Base-by-base conservation (phyloP, 805 yeast genomes). In the Starmera quercuum region DNA sequence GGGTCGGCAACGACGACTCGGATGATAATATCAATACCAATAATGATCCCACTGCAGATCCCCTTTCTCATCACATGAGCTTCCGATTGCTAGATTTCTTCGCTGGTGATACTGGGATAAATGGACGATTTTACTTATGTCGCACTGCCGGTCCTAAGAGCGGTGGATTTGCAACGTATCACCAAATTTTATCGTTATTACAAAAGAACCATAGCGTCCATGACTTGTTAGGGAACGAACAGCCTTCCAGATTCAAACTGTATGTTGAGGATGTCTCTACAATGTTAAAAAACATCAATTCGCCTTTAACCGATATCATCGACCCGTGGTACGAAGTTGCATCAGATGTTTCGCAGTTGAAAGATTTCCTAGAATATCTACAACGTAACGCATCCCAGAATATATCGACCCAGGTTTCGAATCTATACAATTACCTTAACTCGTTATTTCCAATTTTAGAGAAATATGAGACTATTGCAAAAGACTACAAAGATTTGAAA, bases 271-370 rank as follows among this genome's bases (percentile, higher is more conserved):
- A 51, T 35, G 34, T 50, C 9, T 24, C 41, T 7, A 43, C 51
- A 2, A 42, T 41, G 37, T 27, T 46, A 6, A 14, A 31, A 5
- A 21, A 14, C 13, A 14, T 26, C 6, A 29, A 26, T 4, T 17
- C 11, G n/a, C 39, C 35, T 14, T 11, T 16, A 0, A 22, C 18
- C n/a, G 35, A 35, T 3, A 17, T 32, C 6, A 13, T 33, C 4
- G 51, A 47, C 26, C 48, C 47, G 26, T 51, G 55, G 56, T 51
- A 47, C 39, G 56, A 51, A 30, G 28, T 51, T 29, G 51, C 53
- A 3, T 26, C 36, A 1, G 39, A 40, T 19, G 17, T 29, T 7
- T 32, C 23, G 3, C 46, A 45, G 12, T 38, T 51, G 18, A 12
- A 25, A 8, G 19, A 15, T 1, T 51, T 51, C 16, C 11, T 41